Conservation (phyloP, 805 yeast species). For the Candida wancherniae region DNA sequence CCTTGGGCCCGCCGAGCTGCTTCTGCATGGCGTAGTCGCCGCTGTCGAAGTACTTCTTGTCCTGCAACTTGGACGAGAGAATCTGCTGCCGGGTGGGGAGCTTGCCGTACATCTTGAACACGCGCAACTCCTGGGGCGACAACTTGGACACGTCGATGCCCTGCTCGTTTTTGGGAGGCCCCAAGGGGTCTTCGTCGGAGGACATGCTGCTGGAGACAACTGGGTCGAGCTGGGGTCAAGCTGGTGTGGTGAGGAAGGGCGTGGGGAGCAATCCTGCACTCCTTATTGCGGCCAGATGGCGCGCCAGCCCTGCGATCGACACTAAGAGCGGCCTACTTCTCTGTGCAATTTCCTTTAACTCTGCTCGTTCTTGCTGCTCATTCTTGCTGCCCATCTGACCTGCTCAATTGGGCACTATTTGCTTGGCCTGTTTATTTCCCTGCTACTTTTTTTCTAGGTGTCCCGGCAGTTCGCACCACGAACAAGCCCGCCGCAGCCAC, state of each 20-base stretch:
- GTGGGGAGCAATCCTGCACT: too few relatives aligned
- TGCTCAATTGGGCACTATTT: too few relatives aligned
- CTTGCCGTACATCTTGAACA: conserved; percentile 79
- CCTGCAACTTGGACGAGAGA: conserved; percentile 70
- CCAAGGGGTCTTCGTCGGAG: conserved; percentile 45
- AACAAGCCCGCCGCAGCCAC: conserved; percentile 7
- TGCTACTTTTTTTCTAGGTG: too few relatives aligned
- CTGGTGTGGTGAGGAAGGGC: too few relatives aligned
- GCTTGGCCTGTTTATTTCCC: too few relatives aligned
- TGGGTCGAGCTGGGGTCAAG: neutral
- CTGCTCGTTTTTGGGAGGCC: conserved; percentile 42
- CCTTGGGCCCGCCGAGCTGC: conserved; percentile 31
- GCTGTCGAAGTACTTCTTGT: conserved; percentile 87
- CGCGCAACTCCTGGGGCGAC: conserved; percentile 73
- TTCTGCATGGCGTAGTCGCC: conserved; percentile 87
- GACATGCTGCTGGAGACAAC: conserved; percentile 20
- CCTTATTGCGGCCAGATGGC: too few relatives aligned
- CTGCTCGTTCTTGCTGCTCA: too few relatives aligned
- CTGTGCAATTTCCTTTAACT: too few relatives aligned
- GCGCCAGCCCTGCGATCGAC: too few relatives aligned
- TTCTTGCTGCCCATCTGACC: too few relatives aligned
- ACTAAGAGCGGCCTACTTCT: too few relatives aligned
- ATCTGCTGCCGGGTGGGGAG: conserved; percentile 78
- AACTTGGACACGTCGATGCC: conserved; percentile 52
- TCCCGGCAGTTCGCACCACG: too few relatives aligned